Conservation (phyloP, 441 rosid species). For the Gossypium trilobum region DNA sequence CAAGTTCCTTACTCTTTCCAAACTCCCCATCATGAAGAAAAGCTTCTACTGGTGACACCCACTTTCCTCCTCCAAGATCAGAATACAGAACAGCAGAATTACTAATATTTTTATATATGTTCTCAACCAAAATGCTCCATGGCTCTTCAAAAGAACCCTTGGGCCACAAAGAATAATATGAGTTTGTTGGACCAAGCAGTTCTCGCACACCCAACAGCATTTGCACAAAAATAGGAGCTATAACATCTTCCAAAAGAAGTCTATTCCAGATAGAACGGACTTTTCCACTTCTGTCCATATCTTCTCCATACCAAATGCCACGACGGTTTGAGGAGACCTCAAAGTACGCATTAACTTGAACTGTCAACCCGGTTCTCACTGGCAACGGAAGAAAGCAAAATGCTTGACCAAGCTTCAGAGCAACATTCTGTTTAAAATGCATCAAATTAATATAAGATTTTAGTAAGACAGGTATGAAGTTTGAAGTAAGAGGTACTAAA, state of each 20-base stretch:
- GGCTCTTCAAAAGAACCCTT: constrained; percentile 89
- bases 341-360: constrained; percentile 92
- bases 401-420: constrained; percentile 75
- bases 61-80: constrained; percentile 64
- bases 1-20: constrained; percentile 62
- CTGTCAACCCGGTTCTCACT: constrained; percentile 80
- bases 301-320: constrained; percentile 97
- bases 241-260: constrained; percentile 86
- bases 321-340: constrained; percentile 98
- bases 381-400: constrained; percentile 98
- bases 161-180: constrained; percentile 80
- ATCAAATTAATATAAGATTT: constrained; percentile 22
- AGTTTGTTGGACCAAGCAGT: constrained; percentile 50
- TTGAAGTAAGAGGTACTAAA: neutral
- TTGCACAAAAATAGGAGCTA: constrained; percentile 59
- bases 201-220: constrained; percentile 66
- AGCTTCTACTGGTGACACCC: constrained; percentile 78
- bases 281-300: constrained; percentile 98
- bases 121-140: constrained; percentile 84
- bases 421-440: constrained; percentile 47
- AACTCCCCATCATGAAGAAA: constrained; percentile 82
- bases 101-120: constrained; percentile 57
- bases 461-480: constrained; percentile 5
- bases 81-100: constrained; percentile 62
- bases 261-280: constrained; percentile 91